These are phyloP conservation scores for Syzygium grande DNA, from an alignment of 345 rosid genomes.

Conservation along the genomic window DNA sequence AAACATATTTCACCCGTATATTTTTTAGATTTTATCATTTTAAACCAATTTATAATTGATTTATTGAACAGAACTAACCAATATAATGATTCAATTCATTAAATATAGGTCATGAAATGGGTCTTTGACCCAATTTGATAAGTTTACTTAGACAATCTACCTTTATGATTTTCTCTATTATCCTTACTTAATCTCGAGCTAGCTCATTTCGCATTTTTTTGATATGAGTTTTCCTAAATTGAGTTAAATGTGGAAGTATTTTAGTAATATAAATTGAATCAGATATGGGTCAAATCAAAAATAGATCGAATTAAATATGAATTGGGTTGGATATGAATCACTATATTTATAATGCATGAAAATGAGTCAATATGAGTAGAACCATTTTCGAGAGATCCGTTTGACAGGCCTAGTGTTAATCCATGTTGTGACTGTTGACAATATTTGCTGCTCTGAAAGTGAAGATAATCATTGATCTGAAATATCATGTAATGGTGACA, in stretches of 20 bases:
- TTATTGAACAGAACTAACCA: fast-evolving
- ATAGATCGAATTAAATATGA: fast-evolving
- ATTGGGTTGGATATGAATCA: fast-evolving
- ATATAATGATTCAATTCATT: not conserved
- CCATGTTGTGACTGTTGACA: not conserved
- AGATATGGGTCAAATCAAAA: fast-evolving
- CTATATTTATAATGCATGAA: not conserved
- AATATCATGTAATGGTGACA: not conserved
- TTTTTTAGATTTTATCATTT: fast-evolving
- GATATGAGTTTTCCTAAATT: not conserved
- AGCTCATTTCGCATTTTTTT: not conserved
- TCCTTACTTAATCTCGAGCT: not conserved
- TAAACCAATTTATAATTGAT: not conserved
- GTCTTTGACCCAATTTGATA: not conserved
- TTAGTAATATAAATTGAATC: fast-evolving
- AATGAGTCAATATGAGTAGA: fast-evolving
- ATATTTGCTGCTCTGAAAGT: not conserved
- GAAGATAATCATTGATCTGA: not conserved
- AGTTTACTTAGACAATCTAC: not conserved
- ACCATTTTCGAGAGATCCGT: not conserved
- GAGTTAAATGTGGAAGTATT: not conserved
- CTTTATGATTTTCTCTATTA: not conserved
- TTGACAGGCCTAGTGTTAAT: not conserved
- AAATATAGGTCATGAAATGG: not conserved
- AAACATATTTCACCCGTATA: not conserved